phyloP scores from a whole-genome alignment of 495 filamentous ascomycete species.

The Melanomma pulvis-pyrius region DNA sequence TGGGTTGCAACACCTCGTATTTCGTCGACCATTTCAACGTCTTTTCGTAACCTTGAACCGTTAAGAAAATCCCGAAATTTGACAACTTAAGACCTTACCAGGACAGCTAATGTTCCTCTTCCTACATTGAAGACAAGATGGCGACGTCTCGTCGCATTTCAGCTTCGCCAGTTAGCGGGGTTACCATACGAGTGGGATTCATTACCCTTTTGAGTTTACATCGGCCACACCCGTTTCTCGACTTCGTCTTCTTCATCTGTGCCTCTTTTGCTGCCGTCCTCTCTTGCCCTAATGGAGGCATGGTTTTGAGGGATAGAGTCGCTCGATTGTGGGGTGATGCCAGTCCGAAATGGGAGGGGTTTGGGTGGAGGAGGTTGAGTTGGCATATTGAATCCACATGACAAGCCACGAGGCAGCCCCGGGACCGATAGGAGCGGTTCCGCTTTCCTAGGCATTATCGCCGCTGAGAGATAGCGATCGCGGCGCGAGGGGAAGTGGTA shows the following conservation, averaged over 20 bases:
- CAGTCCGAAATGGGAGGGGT: constrained; percentile 6
- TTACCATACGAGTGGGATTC: constrained; percentile 6
- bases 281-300: constrained; percentile 18
- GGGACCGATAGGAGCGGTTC: constrained; percentile 23
- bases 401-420: background rate
- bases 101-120: constrained; percentile 55
- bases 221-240: constrained; percentile 32
- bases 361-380: constrained; percentile 6
- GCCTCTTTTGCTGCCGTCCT: constrained; percentile 5
- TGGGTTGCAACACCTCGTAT: constrained; percentile 46
- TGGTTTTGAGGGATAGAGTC: constrained; percentile 3
- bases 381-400: constrained; percentile 1
- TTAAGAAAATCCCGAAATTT: background rate
- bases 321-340: constrained; percentile 4
- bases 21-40: constrained; percentile 60
- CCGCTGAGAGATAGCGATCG: constrained; percentile 9
- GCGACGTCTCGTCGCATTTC: constrained; percentile 61
- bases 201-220: constrained; percentile 36
- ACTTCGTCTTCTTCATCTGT: constrained; percentile 32
- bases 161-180: constrained; percentile 46
- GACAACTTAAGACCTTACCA: constrained; percentile 37
- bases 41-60: constrained; percentile 47
- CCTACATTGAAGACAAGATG: constrained; percentile 56
- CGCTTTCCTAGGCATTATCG: constrained; percentile 13
- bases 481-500: background rate